These are phyloP conservation scores for Volvox africanus DNA, from an alignment of 139 green algal genomes.

Conservation along the genomic window DNA sequence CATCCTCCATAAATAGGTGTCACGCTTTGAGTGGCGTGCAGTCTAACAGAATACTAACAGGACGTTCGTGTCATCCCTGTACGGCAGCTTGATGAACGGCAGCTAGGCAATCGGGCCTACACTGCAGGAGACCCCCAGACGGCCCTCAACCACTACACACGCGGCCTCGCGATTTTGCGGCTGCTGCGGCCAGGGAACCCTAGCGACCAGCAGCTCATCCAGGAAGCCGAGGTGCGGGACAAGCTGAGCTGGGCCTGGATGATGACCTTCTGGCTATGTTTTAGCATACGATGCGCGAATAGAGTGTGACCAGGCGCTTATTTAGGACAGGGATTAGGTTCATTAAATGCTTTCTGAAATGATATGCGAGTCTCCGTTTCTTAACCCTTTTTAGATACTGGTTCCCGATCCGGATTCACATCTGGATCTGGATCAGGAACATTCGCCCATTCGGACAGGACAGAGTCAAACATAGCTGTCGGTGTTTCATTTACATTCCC, in stretches of 20 bases:
- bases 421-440: no score
- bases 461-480: no score
- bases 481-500: no score
- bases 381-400: not conserved
- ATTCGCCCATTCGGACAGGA: no score
- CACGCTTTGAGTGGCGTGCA: no score
- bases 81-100: conserved; percentile 36
- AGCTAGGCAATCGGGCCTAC: conserved; percentile 20
- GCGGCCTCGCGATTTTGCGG: conserved; percentile 18
- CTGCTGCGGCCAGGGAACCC: not conserved
- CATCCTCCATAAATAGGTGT: no score
- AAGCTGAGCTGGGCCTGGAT: not conserved
- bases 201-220: not conserved
- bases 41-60: no score
- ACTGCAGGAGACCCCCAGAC: not conserved
- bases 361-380: not conserved
- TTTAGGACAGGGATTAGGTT: no score
- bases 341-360: no score
- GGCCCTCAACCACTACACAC: conserved; percentile 15
- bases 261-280: not conserved
- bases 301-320: no score
- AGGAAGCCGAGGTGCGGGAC: not conserved
- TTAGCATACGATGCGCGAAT: not conserved
- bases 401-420: not conserved
- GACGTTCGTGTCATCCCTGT: no score